Evolutionary conservation across 129 eudicot genomes (phyloP), one percentile per base, ranked within the genome.

Genomic region (Artemisia tridentata): DNA sequence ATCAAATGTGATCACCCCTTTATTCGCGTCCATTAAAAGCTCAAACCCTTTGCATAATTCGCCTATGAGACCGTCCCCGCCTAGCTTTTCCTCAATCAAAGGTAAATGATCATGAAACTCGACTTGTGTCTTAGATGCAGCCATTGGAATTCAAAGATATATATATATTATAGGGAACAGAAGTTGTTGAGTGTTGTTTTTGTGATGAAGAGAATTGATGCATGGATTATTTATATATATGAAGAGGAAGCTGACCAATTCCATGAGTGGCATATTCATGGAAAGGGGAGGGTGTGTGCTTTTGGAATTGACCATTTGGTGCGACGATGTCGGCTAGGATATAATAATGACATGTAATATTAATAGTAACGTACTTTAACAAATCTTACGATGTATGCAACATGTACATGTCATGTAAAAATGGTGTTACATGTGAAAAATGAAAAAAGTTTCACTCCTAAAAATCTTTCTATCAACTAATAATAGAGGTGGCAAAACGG

Each of bases 41-140:
- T 58, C 81, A 58, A 88, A 91, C 70, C 97, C 97, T 19, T 88
- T 88, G 45, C 97, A 91, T 18, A 91, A 67, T 60, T 91, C 97
- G 47, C 89, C 88, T 8, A 91, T 80, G 46, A 91, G 63, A 25
- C 89, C 97, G 7, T 91, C 92, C 43, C 97, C 97, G 25, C 97
- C 97, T 1, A 88, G 69, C 67, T 82, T 91, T 15, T 91, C 92
- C 21, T 90, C 95, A 79, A 91, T 87, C 12, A 90, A 66, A 9
- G 97, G 97, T 56, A 90, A 73, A 51, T 72, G 70, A 72, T 86
- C 96, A 19, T 85, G 71, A 75, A 90, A 76, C 52, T 76, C 80
- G 2, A 77, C 13, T 11, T 81, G 74, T 14, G 83, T 74, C 60
- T 75, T 83, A 3, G 88, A 67, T 41, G 83, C 82, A 75, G 81